Percentiles rank a stretch among this genome's conserved stretches.
phyloP scores from a whole-genome alignment of 192 early-diverging fungal genomes.

The Kickxella alabastrina region DNA sequence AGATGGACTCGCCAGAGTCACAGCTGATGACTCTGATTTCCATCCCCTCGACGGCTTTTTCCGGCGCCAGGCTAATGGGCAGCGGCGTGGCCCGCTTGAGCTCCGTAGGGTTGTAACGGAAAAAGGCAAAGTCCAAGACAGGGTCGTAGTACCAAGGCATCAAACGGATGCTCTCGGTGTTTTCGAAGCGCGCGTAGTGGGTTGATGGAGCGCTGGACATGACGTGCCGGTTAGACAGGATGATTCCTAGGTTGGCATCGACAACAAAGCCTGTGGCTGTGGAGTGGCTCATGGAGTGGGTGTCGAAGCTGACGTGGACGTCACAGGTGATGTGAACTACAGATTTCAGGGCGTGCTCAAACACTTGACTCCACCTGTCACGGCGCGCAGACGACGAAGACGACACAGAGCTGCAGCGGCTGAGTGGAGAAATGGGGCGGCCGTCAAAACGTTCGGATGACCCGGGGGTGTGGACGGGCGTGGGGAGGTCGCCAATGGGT shows the following conservation, averaged over 20 bases:
- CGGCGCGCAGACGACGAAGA: not conserved
- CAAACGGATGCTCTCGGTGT: constrained; percentile 63
- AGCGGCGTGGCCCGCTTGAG: constrained; percentile 22
- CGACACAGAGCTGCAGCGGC: not conserved
- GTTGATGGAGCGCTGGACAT: constrained; percentile 61
- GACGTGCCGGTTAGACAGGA: constrained; percentile 67
- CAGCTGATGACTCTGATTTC: constrained; percentile 67
- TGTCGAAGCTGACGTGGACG: constrained; percentile 8
- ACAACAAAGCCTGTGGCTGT: constrained; percentile 65
- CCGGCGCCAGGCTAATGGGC: constrained; percentile 50
- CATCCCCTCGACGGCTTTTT: constrained; percentile 58
- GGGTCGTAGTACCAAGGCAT: constrained; percentile 66
- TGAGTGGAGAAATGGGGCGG: not conserved
- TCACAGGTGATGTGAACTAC: constrained; percentile 3
- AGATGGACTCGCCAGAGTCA: constrained; percentile 67
- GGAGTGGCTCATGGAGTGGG: not conserved
- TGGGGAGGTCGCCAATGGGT: too few species aligned
- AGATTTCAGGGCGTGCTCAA: not conserved
- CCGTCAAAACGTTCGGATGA: not conserved
- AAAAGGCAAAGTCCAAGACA: constrained; percentile 71
- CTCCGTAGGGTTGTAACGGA: constrained; percentile 60
- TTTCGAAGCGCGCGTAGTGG: constrained; percentile 58
- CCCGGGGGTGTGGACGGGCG: too few species aligned
- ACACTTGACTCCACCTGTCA: constrained; percentile 3
- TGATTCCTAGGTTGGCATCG: constrained; percentile 60